Evolutionary conservation across 495 filamentous ascomycete genomes (phyloP).

Genomic region (Aspergillus incahuasiensis): DNA sequence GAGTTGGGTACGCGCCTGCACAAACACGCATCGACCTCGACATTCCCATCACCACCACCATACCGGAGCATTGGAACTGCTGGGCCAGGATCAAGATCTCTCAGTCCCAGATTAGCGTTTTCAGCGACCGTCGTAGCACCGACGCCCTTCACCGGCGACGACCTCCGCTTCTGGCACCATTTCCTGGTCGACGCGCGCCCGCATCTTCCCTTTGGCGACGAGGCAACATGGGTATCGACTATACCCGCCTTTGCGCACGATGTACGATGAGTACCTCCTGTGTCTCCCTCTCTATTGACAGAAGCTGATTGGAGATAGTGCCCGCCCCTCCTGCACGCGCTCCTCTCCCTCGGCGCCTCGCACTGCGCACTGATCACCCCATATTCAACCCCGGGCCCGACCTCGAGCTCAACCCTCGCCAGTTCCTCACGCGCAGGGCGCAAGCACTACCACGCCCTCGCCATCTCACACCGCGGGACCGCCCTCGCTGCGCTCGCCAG

Average conservation of each 20-base stretch:
- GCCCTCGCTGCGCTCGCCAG: constrained; percentile 50
- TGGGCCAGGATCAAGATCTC: no score
- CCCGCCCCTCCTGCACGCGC: constrained; percentile 49
- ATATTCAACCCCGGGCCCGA: no score
- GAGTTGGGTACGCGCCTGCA: not conserved
- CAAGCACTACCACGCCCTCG: constrained; percentile 30
- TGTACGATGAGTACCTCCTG: constrained; percentile 26
- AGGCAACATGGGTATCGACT: constrained; percentile 54
- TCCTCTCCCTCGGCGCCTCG: constrained; percentile 54
- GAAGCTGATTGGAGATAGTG: constrained; percentile 13
- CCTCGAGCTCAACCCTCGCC: no score
- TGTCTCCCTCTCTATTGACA: not conserved
- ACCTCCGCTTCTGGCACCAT: constrained; percentile 62
- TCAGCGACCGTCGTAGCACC: constrained; percentile 15
- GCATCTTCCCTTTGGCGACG: constrained; percentile 55
- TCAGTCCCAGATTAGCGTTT: no score
- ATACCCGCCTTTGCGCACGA: constrained; percentile 53
- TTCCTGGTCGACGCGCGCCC: constrained; percentile 55
- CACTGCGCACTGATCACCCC: constrained; percentile 39
- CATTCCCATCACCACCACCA: not conserved
- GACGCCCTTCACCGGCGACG: constrained; percentile 43
- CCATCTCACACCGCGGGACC: constrained; percentile 52
- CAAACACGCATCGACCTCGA: not conserved
- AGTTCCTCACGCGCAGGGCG: no score
- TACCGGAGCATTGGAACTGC: no score